Evolutionary conservation across 306 rosid species (phyloP).

Genomic region (Aeschynomene evenia): DNA sequence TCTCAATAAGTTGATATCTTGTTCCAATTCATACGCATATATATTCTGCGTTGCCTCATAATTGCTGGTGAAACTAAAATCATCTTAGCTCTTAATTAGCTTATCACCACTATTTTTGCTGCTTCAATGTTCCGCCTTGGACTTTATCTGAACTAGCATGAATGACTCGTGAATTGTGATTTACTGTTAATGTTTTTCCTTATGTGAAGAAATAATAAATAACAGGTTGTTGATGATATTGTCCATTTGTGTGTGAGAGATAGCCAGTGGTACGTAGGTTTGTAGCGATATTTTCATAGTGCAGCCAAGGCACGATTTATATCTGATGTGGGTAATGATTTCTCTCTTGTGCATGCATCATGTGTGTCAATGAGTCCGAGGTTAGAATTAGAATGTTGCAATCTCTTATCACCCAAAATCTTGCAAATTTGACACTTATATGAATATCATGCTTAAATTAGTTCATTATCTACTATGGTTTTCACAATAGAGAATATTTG

Average conservation of each 20-base stretch:
- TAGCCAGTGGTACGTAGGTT: neutral
- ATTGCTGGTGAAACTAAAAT: neutral
- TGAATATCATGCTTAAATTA: neutral
- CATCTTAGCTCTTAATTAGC: neutral
- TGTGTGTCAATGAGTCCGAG: too few species aligned
- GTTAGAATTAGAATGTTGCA: too few species aligned
- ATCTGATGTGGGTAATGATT: neutral
- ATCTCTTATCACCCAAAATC: neutral
- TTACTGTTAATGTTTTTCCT: constrained; percentile 14
- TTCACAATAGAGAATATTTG: neutral
- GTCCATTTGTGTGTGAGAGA: neutral
- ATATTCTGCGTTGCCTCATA: neutral
- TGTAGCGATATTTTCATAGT: neutral
- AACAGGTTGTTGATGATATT: neutral
- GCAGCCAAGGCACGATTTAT: neutral
- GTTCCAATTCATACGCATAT: neutral
- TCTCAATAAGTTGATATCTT: neutral
- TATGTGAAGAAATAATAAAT: neutral
- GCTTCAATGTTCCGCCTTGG: neutral
- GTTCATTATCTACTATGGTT: neutral
- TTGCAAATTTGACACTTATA: neutral
- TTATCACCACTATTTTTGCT: neutral
- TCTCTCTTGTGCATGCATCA: neutral
- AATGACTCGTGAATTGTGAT: neutral
- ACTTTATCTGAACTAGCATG: neutral